phyloP scores from a whole-genome alignment of 2,329 filamentous ascomycete genomes.

The Colletotrichum magnum region DNA sequence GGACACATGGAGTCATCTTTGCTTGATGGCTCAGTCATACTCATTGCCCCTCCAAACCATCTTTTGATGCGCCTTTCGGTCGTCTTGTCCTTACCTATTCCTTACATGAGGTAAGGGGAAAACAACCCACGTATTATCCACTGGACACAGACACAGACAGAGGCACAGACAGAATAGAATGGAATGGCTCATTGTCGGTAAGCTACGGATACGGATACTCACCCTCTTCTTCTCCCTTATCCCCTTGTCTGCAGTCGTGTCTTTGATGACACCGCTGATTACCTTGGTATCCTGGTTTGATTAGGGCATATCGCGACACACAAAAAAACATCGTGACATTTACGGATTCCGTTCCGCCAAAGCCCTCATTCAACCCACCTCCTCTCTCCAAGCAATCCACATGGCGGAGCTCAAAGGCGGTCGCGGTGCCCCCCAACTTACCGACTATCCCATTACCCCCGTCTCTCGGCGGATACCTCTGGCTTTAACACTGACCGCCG shows the following conservation, averaged over 20 bases:
- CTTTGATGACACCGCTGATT: background rate
- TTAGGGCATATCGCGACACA: constrained; percentile 4
- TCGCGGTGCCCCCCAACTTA: constrained; percentile 3
- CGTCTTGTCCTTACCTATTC: too few species aligned
- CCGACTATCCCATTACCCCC: background rate
- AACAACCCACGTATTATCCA: background rate
- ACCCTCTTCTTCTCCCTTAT: background rate
- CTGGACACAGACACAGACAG: too few species aligned
- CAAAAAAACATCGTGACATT: constrained; percentile 2
- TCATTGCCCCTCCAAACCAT: background rate
- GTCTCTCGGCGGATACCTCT: background rate
- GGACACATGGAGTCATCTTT: background rate
- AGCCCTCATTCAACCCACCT: background rate
- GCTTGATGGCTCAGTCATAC: background rate
- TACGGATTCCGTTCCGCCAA: background rate
- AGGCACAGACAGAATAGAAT: too few species aligned
- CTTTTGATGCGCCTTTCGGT: background rate
- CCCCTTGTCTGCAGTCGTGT: background rate
- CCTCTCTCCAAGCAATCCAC: constrained; percentile 16
- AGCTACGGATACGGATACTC: too few species aligned
- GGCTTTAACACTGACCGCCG: background rate
- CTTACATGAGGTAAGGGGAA: constrained; percentile 7
- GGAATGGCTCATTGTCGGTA: too few species aligned
- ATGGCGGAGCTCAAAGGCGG: constrained; percentile 5
- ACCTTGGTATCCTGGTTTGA: background rate